Evolutionary conservation across 179 eudicot species (phyloP), one percentile per base, ranked within the genome.

Genomic region (Beta lomatogona): DNA sequence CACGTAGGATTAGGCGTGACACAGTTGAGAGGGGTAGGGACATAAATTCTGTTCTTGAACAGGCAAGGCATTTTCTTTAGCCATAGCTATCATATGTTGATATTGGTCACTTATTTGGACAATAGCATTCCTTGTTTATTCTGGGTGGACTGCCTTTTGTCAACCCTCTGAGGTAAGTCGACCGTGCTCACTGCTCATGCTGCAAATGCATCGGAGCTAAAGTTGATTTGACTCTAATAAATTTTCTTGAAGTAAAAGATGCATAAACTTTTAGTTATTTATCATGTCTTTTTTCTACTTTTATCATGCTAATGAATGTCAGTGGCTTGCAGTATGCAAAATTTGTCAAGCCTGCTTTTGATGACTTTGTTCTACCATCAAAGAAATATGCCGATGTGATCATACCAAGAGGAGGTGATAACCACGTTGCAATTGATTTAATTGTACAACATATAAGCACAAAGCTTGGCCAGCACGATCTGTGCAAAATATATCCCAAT

Each of bases 11-110:
- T 80, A 89, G 96, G 82, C 99, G 99, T 79, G 99, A 96, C 86
- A 96, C 93, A 66, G 92, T 92, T 84, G 99, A 94, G 86, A 92
- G 99, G 97, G 94, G 98, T 85, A 94, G 99, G 90, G 99, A 96
- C 79, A 79, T 96, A 72, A 89, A 91, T 86, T 96, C 98, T 83
- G 97, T 96, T 77, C 99, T 96, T 76, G 99, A 91, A 84, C 99
- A 96, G 98, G 99, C 86, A 91, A 88, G 93, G 77, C 70, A 6
- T 77, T 81, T 80, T 65, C 67, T 71, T 50, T 18, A 5, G 53
- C 54, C 61, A 12, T 61, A 12, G 63, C 3, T 61, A 12, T 74
- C 3, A 7, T 55, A n/a, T 25, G 21, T 65, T 15, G 41, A 44
- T 59, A 46, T 53, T 58, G 12, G 18, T 61, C 21, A 76, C 57